phyloP scores from a whole-genome alignment of 345 rosid species.

The Populus pruinosa region DNA sequence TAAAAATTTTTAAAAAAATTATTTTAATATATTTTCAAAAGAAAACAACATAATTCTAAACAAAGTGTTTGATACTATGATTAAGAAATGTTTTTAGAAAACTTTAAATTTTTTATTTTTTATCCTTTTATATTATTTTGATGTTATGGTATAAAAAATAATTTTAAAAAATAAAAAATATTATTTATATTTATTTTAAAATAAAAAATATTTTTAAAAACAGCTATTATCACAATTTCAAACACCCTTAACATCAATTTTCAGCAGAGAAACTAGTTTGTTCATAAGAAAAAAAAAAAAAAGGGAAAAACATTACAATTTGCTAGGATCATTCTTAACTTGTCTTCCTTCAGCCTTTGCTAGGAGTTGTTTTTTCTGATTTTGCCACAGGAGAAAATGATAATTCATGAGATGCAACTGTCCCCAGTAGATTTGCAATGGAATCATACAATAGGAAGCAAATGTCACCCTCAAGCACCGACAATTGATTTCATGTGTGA shows the following conservation, averaged over 20 bases:
- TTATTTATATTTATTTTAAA: too few species aligned
- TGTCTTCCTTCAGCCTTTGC: neutral
- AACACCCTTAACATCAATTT: neutral
- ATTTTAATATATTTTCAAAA: too few species aligned
- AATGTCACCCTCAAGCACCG: conserved; percentile 18
- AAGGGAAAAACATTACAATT: too few species aligned
- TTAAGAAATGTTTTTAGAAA: too few species aligned
- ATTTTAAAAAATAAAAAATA: too few species aligned
- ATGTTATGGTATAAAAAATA: rapidly evolving
- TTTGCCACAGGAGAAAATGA: neutral
- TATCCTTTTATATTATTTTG: too few species aligned
- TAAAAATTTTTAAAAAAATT: too few species aligned
- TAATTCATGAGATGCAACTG: neutral
- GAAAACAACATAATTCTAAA: too few species aligned
- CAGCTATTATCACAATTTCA: rapidly evolving
- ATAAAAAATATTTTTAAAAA: too few species aligned
- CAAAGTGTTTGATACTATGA: rapidly evolving
- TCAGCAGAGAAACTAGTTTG: neutral
- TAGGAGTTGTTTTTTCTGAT: neutral
- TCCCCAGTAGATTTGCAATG: neutral
- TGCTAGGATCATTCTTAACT: too few species aligned
- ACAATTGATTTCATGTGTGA: neutral
- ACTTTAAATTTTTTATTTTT: too few species aligned
- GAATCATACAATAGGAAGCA: neutral
- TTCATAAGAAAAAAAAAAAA: neutral